Percentiles rank a stretch among this genome's conserved stretches.
Evolutionary conservation across 139 green algal species (phyloP).

Genomic region (Pleodorina starrii): DNA sequence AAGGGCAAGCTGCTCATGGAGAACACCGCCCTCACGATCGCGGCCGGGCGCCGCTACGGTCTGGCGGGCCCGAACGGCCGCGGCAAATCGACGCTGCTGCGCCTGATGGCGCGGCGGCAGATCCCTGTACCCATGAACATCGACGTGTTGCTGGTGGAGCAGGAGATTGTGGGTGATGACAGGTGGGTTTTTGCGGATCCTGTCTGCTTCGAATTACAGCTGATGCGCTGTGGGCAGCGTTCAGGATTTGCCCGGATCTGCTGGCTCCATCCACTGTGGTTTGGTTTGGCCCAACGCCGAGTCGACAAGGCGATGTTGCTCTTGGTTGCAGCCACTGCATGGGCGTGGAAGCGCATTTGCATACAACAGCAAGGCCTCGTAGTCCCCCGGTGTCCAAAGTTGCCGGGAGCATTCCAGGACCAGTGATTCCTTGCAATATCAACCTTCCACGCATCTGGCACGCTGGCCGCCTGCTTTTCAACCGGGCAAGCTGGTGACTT

Average conservation of each 20-base stretch:
- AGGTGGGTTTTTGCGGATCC: no score
- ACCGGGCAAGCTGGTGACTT: slow-evolving; percentile 1
- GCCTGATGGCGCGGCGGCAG: slow-evolving; percentile 92
- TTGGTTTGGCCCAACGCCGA: no score
- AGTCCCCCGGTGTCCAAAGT: not conserved
- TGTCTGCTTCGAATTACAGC: no score
- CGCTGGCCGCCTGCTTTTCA: not conserved
- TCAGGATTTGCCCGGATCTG: no score
- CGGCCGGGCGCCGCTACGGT: slow-evolving; percentile 82
- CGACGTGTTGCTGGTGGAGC: slow-evolving; percentile 99
- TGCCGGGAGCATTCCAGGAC: not conserved
- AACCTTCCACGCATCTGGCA: slow-evolving; percentile 42
- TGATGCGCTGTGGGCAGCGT: no score
- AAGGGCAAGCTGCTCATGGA: slow-evolving; percentile 98
- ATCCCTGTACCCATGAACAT: slow-evolving; percentile 97
- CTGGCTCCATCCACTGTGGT: no score
- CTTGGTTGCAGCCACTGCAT: no score
- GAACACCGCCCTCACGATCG: slow-evolving; percentile 94
- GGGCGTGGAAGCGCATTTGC: no score
- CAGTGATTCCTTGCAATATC: slow-evolving; percentile 29
- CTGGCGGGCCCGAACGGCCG: slow-evolving; percentile 81
- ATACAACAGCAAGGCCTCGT: slow-evolving; percentile 28
- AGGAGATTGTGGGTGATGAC: slow-evolving; percentile 93
- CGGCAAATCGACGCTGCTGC: slow-evolving; percentile 98
- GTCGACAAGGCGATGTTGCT: no score